Conservation (phyloP, 148 eudicot genomes). For the Hydrangea macrophylla region DNA sequence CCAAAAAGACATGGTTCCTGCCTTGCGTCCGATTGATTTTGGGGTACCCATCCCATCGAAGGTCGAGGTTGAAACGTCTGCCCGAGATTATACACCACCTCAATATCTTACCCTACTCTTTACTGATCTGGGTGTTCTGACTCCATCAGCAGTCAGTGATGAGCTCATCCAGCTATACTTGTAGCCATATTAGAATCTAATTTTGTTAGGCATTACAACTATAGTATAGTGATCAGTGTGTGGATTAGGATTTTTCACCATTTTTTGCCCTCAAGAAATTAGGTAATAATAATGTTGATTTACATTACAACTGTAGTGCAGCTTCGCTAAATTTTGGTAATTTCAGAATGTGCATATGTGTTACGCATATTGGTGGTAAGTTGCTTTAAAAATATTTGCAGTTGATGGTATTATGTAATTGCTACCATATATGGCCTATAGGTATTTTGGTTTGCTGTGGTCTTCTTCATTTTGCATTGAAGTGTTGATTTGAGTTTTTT, state of each 20-base stretch:
- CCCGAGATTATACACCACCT: conserved; percentile 96
- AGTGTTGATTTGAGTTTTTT: no score
- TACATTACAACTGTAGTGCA: neutral
- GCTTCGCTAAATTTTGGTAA: conserved; percentile 9
- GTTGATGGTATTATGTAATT: neutral
- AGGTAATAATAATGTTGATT: no score
- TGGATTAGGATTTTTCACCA: conserved; percentile 1
- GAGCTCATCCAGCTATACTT: conserved; percentile 94
- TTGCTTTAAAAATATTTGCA: neutral
- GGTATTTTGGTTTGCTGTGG: no score
- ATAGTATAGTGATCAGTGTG: neutral
- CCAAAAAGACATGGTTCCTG: conserved; percentile 97
- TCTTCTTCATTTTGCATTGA: no score
- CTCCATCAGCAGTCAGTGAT: conserved; percentile 94
- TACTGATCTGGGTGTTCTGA: conserved; percentile 84
- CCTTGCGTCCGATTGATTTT: conserved; percentile 88
- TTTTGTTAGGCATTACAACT: neutral
- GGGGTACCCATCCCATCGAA: conserved; percentile 94
- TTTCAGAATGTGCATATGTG: neutral
- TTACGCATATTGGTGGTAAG: neutral
- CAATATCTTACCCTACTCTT: conserved; percentile 89
- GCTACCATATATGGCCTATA: no score
- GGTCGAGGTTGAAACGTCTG: conserved; percentile 94
- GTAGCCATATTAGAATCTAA: conserved; percentile 18
- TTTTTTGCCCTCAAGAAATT: no score